Conservation (phyloP, 1,284 basidiomycete species). For the Trichosporon coremiiforme region DNA sequence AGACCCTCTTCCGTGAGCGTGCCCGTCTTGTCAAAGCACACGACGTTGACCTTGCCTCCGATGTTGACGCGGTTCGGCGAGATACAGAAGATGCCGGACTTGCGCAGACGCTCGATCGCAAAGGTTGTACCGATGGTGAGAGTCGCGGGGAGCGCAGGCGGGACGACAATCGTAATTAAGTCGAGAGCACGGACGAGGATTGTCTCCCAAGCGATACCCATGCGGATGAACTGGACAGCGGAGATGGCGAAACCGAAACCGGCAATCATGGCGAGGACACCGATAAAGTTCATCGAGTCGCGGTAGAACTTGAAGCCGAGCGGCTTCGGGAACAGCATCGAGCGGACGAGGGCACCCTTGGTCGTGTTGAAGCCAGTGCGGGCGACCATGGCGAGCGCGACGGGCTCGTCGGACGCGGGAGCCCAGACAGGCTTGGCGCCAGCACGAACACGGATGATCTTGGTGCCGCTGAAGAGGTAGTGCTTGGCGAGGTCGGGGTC, state of each 20-base stretch:
- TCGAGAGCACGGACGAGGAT: slow-evolving; percentile 92
- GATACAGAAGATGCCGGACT: slow-evolving; percentile 91
- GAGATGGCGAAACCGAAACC: slow-evolving; percentile 83
- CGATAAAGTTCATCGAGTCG: slow-evolving; percentile 96
- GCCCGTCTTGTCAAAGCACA: slow-evolving; percentile 99
- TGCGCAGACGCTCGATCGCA: slow-evolving; percentile 85
- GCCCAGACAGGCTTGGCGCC: slow-evolving; percentile 60
- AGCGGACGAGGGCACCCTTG: slow-evolving; percentile 91
- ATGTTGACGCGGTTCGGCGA: slow-evolving; percentile 96
- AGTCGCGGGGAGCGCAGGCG: slow-evolving; percentile 94
- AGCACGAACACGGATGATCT: slow-evolving; percentile 86
- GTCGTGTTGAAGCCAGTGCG: slow-evolving; percentile 97
- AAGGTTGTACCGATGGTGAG: slow-evolving; percentile 98
- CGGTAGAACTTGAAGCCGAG: slow-evolving; percentile 98
- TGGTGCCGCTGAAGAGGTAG: slow-evolving; percentile 90
- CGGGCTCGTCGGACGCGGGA: slow-evolving; percentile 59
- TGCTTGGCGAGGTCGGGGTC: slow-evolving; percentile 74
- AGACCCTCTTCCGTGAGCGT: slow-evolving; percentile 98
- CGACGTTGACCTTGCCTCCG: slow-evolving; percentile 94
- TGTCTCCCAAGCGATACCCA: slow-evolving; percentile 85
- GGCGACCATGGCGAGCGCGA: slow-evolving; percentile 86
- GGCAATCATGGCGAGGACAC: slow-evolving; percentile 85
- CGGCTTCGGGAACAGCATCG: slow-evolving; percentile 98
- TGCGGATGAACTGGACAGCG: slow-evolving; percentile 85
- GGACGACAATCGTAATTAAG: slow-evolving; percentile 97